phyloP scores from a whole-genome alignment of 2,329 filamentous ascomycete genomes.

The Chaetomium sp. region DNA sequence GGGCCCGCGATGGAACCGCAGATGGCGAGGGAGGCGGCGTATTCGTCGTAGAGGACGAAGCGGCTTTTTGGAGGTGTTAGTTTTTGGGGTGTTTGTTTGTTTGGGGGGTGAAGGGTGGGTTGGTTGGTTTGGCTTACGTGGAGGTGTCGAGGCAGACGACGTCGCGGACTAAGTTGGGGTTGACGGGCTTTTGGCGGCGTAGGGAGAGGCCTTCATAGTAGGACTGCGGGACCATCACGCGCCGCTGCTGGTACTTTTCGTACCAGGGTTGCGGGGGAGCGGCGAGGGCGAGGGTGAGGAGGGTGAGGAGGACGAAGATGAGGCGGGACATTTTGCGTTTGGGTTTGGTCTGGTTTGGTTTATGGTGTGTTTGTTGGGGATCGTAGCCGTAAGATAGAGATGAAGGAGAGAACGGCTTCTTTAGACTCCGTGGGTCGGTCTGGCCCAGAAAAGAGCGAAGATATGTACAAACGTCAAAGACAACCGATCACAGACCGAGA shows the following conservation, averaged over 20 bases:
- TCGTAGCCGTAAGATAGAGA: neutral
- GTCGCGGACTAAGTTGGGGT: conserved; percentile 46
- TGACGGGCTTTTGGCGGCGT: conserved; percentile 44
- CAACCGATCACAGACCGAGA: conserved; percentile 21
- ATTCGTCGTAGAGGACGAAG: conserved; percentile 55
- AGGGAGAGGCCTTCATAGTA: conserved; percentile 50
- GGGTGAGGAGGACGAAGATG: conserved; percentile 33
- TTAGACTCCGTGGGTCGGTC: neutral
- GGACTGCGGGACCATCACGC: conserved; percentile 45
- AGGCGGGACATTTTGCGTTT: conserved; percentile 40
- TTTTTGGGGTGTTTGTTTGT: conserved; percentile 24
- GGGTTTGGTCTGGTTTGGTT: neutral
- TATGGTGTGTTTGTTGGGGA: neutral
- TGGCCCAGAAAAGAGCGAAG: neutral
- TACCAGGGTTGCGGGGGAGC: conserved; percentile 39
- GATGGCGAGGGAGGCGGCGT: conserved; percentile 64
- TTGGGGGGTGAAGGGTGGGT: neutral
- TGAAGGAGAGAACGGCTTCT: neutral
- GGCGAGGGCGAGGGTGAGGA: conserved; percentile 40
- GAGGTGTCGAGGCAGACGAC: conserved; percentile 47
- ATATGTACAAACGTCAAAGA: conserved; percentile 7
- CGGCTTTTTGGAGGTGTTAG: conserved; percentile 36
- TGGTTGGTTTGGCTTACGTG: conserved; percentile 41
- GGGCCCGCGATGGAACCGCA: conserved; percentile 55
- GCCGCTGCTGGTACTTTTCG: conserved; percentile 38